These are phyloP conservation scores for Cantharellus cinnabarinus DNA, from an alignment of 768 basidiomycete genomes.

Conservation along the genomic window DNA sequence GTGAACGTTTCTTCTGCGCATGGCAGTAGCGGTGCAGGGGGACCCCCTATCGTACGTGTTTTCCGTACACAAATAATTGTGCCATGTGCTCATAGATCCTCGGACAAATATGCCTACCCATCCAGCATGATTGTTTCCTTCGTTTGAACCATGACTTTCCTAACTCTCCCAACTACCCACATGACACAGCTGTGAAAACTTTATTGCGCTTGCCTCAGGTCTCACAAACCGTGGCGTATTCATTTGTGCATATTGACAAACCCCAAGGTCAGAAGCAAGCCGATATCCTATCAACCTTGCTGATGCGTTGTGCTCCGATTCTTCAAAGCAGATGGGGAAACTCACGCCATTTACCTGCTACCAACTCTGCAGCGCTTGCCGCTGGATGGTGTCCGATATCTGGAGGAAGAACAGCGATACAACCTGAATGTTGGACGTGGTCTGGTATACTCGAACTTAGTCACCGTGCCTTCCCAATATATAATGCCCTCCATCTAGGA, in stretches of 20 bases:
- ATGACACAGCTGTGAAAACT: background rate
- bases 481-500: conserved; percentile 26
- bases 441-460: conserved; percentile 22
- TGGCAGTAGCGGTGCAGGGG: too few relatives aligned
- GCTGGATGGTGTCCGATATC: conserved; percentile 56
- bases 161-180: background rate
- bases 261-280: background rate
- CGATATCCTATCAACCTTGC: background rate
- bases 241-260: background rate
- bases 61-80: too few relatives aligned
- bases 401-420: conserved; percentile 48
- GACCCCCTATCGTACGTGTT: too few relatives aligned
- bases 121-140: background rate
- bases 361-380: conserved; percentile 38
- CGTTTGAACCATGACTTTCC: background rate
- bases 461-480: background rate
- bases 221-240: background rate
- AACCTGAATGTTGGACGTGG: conserved; percentile 27
- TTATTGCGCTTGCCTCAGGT: background rate
- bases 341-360: conserved; percentile 40
- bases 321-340: conserved; percentile 33
- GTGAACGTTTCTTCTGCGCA: too few relatives aligned
- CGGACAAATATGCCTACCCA: background rate
- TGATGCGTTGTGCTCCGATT: background rate
- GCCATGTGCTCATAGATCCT: background rate